phyloP scores from a whole-genome alignment of 257 asterid species.

The Oldenlandia corymbosa region DNA sequence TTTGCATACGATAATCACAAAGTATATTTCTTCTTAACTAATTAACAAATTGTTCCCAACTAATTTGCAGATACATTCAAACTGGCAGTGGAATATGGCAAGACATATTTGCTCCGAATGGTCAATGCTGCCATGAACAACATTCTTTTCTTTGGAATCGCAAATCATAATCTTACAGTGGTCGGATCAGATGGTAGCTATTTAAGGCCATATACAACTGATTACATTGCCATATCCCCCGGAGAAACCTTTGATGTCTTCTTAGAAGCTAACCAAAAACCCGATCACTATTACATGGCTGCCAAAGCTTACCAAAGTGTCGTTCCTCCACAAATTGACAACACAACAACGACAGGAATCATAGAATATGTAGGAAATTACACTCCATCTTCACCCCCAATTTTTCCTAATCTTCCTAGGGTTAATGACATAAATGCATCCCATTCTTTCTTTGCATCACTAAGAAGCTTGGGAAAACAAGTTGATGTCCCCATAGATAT shows the following conservation, averaged over 20 bases:
- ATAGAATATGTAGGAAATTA: slow-evolving; percentile 23
- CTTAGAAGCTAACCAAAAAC: too few relatives aligned
- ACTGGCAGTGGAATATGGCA: slow-evolving; percentile 26
- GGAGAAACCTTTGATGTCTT: too few relatives aligned
- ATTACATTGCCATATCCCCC: too few relatives aligned
- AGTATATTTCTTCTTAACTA: too few relatives aligned
- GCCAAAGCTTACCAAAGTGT: background rate
- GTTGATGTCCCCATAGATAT: slow-evolving; percentile 29
- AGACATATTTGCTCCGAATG: slow-evolving; percentile 44
- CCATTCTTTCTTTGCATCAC: slow-evolving; percentile 24
- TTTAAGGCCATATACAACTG: slow-evolving; percentile 15
- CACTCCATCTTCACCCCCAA: background rate
- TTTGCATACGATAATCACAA: too few relatives aligned
- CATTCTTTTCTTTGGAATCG: slow-evolving; percentile 40
- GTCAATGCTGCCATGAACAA: slow-evolving; percentile 45
- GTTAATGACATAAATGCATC: slow-evolving; percentile 39
- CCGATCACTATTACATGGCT: too few relatives aligned
- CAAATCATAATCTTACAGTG: slow-evolving; percentile 45
- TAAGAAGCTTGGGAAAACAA: slow-evolving; percentile 34
- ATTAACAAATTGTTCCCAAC: too few relatives aligned
- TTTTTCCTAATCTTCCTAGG: slow-evolving; percentile 34
- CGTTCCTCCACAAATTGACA: slow-evolving; percentile 20
- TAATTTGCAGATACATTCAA: slow-evolving; percentile 25
- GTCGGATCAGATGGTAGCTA: slow-evolving; percentile 58
- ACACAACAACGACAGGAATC: slow-evolving; percentile 49